These are phyloP conservation scores for Decorospora gaudefroyi DNA, from an alignment of 2,329 filamentous ascomycete species.

Conservation along the genomic window DNA sequence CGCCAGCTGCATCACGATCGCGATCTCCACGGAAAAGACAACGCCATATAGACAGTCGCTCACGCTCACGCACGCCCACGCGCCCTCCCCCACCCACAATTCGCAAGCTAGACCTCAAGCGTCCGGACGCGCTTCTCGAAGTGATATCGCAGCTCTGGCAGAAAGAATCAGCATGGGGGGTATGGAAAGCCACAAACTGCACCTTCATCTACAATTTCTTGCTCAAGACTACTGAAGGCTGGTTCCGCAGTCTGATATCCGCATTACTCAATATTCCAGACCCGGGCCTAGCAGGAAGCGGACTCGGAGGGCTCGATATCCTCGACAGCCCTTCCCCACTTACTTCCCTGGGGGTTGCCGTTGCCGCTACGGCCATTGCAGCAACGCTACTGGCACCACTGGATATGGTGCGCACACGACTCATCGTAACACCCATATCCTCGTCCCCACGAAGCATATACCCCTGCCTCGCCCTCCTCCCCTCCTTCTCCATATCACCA, in stretches of 20 bases:
- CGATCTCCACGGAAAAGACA: constrained; percentile 46
- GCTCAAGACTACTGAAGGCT: constrained; percentile 85
- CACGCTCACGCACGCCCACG: constrained; percentile 45
- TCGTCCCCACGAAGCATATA: constrained; percentile 77
- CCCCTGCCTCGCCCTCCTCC: constrained; percentile 74
- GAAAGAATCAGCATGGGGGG: constrained; percentile 85
- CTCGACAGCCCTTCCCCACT: constrained; percentile 81
- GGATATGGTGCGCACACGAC: constrained; percentile 82
- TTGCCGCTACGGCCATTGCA: constrained; percentile 68
- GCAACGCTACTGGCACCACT: constrained; percentile 83
- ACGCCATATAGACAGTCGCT: constrained; percentile 47
- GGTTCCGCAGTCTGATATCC: constrained; percentile 87
- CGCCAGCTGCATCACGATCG: constrained; percentile 44
- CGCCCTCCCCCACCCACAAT: constrained; percentile 49
- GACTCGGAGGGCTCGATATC: constrained; percentile 72
- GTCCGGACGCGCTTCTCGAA: constrained; percentile 80
- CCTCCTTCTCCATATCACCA: constrained; percentile 69
- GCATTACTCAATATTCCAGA: constrained; percentile 90
- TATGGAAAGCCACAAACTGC: constrained; percentile 92
- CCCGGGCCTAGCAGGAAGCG: constrained; percentile 60
- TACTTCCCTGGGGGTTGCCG: constrained; percentile 75
- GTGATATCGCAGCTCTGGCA: constrained; percentile 87
- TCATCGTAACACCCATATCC: constrained; percentile 82
- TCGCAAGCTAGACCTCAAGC: constrained; percentile 72
- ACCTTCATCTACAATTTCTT: constrained; percentile 91